Evolutionary conservation across 1,284 basidiomycete species (phyloP).

Genomic region (Boletus smithii): DNA sequence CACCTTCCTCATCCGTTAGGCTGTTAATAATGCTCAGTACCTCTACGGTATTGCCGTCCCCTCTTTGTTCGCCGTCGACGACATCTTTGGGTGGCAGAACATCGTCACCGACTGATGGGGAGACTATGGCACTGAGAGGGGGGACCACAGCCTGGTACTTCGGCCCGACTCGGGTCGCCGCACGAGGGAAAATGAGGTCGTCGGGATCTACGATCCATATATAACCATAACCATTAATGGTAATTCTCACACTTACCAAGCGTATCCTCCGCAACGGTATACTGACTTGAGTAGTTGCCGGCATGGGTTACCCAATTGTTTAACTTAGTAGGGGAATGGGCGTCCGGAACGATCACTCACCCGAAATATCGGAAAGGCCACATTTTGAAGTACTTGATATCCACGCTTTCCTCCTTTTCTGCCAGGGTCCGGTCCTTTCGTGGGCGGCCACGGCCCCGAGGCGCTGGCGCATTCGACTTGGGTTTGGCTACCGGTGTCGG

Average conservation of each 20-base stretch:
- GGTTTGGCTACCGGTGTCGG: constrained; percentile 49
- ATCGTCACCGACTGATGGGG: constrained; percentile 35
- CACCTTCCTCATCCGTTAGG: constrained; percentile 65
- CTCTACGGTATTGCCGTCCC: constrained; percentile 72
- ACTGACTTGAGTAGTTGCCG: constrained; percentile 52
- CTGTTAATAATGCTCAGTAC: constrained; percentile 60
- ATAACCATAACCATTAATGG: constrained; percentile 22
- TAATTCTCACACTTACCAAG: constrained; percentile 53
- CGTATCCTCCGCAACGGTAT: constrained; percentile 91
- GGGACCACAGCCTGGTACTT: constrained; percentile 79
- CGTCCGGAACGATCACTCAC: constrained; percentile 44
- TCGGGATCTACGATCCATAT: constrained; percentile 66
- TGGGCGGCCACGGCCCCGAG: constrained; percentile 65
- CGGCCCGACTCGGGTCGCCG: constrained; percentile 81
- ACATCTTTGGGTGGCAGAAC: constrained; percentile 12
- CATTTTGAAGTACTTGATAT: constrained; percentile 82
- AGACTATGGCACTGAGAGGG: constrained; percentile 35
- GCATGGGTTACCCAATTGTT: constrained; percentile 11
- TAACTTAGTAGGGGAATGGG: constrained; percentile 5
- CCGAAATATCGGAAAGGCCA: constrained; percentile 98
- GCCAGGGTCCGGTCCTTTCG: constrained; percentile 65
- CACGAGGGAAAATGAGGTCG: constrained; percentile 91
- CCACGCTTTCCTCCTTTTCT: constrained; percentile 72
- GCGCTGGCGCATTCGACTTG: constrained; percentile 68
- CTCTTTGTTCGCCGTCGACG: constrained; percentile 52